Conservation (phyloP, 495 filamentous ascomycete genomes). For the Aspergillus mulundensis region DNA sequence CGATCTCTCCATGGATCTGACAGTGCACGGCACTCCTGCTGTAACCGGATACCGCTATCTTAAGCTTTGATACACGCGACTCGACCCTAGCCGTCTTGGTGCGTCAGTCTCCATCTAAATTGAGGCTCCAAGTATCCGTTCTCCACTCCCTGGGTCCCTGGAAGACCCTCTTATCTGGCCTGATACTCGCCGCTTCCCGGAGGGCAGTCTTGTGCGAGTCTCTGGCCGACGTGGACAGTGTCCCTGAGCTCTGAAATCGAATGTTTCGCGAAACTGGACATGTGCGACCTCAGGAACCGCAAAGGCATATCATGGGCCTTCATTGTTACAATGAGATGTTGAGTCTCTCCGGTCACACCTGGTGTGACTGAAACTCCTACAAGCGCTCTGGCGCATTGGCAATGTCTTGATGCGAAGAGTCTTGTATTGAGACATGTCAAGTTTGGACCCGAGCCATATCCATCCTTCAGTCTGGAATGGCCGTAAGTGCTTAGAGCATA, state of each 20-base stretch:
- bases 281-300: conserved; percentile 2
- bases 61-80: not conserved
- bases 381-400: not conserved
- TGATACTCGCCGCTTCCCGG: not conserved
- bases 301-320: not conserved
- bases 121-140: conserved; percentile 4
- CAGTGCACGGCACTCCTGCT: not conserved
- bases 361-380: conserved; percentile 4
- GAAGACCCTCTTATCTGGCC: conserved; percentile 1
- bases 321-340: not conserved
- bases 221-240: not conserved
- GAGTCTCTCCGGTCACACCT: not conserved
- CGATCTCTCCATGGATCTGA: not conserved
- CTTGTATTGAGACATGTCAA: not conserved
- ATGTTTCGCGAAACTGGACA: not conserved
- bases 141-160: conserved; percentile 1
- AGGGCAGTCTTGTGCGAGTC: conserved; percentile 5
- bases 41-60: not conserved
- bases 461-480: not conserved
- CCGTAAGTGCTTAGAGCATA: not conserved
- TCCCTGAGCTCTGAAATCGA: not conserved
- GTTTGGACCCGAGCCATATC: not conserved
- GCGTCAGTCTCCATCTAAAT: conserved; percentile 5
- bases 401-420: not conserved
- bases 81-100: not conserved